These are phyloP conservation scores for Apiotrichum domesticum DNA, from an alignment of 1,284 basidiomycete species.

Conservation along the genomic window DNA sequence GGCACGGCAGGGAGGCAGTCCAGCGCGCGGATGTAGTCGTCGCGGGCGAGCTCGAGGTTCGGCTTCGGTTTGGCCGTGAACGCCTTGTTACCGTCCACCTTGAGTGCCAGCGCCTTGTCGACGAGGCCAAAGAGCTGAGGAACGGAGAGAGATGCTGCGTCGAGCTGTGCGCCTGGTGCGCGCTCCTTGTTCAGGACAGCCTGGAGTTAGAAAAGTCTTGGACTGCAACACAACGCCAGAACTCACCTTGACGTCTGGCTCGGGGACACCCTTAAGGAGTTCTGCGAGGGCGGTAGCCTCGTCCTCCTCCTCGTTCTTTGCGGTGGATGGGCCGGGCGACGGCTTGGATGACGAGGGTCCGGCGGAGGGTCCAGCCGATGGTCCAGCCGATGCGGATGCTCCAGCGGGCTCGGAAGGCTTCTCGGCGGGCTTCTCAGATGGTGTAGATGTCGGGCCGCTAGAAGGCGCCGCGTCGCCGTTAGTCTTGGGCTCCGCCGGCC, in stretches of 20 bases:
- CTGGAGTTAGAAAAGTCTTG: not conserved
- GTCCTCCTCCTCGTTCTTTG: not conserved
- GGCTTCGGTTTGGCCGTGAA: conserved; percentile 32
- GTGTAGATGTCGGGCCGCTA: no score
- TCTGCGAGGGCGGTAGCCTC: not conserved
- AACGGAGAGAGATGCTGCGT: not conserved
- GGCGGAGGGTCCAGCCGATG: no score
- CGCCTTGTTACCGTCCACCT: conserved; percentile 32
- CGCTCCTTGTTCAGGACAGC: not conserved
- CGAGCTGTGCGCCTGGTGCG: not conserved
- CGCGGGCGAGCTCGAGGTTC: conserved; percentile 23
- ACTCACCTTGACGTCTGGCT: not conserved
- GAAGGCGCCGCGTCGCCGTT: no score
- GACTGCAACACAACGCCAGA: not conserved
- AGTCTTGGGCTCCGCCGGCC: not conserved
- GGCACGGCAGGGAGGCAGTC: conserved; percentile 22
- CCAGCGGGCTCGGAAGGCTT: no score
- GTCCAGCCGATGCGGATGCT: no score
- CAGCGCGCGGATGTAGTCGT: conserved; percentile 31
- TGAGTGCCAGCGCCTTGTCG: conserved; percentile 23
- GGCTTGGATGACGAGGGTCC: no score
- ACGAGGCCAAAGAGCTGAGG: conserved; percentile 22
- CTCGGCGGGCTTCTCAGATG: no score
- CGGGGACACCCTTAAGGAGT: not conserved
- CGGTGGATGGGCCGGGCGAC: not conserved